Conservation (phyloP, 306 rosid species). For the Bauhinia variegata region DNA sequence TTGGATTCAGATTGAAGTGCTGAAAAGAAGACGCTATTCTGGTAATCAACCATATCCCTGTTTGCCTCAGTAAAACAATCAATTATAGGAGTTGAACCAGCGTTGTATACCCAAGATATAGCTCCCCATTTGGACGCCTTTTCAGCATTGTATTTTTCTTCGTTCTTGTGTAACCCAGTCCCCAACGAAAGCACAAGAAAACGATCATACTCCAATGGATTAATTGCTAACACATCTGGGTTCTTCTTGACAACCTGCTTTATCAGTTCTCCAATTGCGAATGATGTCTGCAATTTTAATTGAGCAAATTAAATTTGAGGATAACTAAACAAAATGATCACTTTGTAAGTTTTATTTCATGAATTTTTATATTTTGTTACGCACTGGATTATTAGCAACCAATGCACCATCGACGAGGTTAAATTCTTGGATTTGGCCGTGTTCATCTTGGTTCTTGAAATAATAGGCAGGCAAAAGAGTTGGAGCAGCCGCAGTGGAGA, state of each 20-base stretch:
- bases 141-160: conserved; percentile 41
- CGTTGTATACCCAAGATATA: conserved; percentile 41
- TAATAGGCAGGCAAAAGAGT: conserved; percentile 38
- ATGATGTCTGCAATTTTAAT: conserved; percentile 41
- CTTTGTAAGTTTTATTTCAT: not conserved
- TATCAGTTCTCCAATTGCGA: conserved; percentile 55
- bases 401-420: conserved; percentile 43
- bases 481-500: conserved; percentile 46
- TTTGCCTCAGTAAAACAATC: conserved; percentile 44
- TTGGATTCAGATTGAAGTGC: conserved; percentile 44
- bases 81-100: conserved; percentile 45
- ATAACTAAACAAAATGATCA: not conserved
- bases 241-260: conserved; percentile 35
- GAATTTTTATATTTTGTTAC: not conserved
- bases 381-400: conserved; percentile 46
- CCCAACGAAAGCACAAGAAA: conserved; percentile 54
- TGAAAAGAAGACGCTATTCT: conserved; percentile 42
- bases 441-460: conserved; percentile 26
- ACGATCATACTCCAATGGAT: conserved; percentile 36
- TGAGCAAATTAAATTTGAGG: not conserved
- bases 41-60: conserved; percentile 51
- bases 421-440: conserved; percentile 26
- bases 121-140: conserved; percentile 52
- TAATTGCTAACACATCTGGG: conserved; percentile 9
- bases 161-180: conserved; percentile 48